Base-by-base conservation (phyloP, 148 eudicot genomes). In the Cornus kousa region DNA sequence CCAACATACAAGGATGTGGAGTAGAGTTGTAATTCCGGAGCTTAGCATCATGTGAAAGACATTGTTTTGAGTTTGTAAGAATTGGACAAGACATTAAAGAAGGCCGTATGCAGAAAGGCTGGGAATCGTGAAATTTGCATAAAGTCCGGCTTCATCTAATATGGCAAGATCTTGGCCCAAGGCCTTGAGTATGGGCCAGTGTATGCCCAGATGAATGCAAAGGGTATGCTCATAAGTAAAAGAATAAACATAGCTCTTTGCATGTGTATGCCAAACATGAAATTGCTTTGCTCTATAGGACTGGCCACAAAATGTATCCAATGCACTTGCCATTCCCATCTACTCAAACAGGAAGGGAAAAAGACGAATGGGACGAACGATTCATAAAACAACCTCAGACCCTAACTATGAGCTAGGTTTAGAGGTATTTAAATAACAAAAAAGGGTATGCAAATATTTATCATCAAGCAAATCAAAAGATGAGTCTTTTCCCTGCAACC, bases 261-360 rank as follows among this genome's bases (percentile, higher is more conserved):
- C 80, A 82, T 85, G 65, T 91, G 88, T 57, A 91, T 85, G 43
- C 94, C 94, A 2, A 91, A 89, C 83, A 72, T 81, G 90, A 73
- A 83, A 89, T 65, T 91, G 92, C 78, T 85, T 80, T 65, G 94
- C 94, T 79, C 94, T 92, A 67, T 80, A 88, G 11, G 94, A 89
- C 68, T 91, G 94, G 9, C 92, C 92, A 40, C 94, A 89, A 28
- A 91, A 60, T 14, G 94, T 91, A 53, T 91, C 94, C 81, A 91
- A 74, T 73, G 92, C 92, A 78, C 90, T 80, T 35, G 94, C 86
- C 92, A 91, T 86, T 43, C 94, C 94, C 83, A 88, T 68, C 94
- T 91, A 75, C 69, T 74, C 59, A 31, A 64, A 46, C 19, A 62
- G n/a, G n/a, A n/a, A n/a, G n/a, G n/a, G n/a, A n/a, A n/a, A n/a